Percentiles rank a stretch among this genome's conserved stretches.
These are phyloP conservation scores for Monosporascus ibericus DNA, from an alignment of 2,329 filamentous ascomycete genomes.

Conservation along the genomic window DNA sequence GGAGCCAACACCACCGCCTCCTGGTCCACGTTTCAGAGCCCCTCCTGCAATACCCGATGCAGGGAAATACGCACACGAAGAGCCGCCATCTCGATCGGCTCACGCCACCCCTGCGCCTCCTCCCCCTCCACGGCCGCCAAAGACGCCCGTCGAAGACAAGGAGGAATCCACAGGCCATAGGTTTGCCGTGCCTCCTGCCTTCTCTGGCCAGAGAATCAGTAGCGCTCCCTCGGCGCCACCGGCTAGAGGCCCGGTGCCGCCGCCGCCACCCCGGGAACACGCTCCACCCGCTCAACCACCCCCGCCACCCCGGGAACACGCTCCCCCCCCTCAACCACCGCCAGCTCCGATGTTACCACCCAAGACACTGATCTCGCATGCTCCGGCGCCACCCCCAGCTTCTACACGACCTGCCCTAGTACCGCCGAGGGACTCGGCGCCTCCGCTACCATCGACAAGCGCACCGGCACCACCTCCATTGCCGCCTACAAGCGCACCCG, in stretches of 20 bases:
- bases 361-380: conserved; percentile 26
- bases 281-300: conserved; percentile 31
- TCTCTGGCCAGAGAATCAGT: conserved; percentile 53
- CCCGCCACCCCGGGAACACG: conserved; percentile 52
- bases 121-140: conserved; percentile 62
- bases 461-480: conserved; percentile 22
- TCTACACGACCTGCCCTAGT: conserved; percentile 57
- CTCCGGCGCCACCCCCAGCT: conserved; percentile 25
- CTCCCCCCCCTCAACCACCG: conserved; percentile 29
- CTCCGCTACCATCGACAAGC: conserved; percentile 24
- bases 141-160: conserved; percentile 64
- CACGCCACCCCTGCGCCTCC: conserved; percentile 53
- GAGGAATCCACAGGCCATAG: conserved; percentile 46
- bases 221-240: conserved; percentile 71
- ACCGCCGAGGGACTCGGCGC: conserved; percentile 41
- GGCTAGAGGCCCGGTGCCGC: conserved; percentile 63
- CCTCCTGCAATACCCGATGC: conserved; percentile 87
- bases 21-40: conserved; percentile 69
- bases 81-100: conserved; percentile 35
- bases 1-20: conserved; percentile 63
- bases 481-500: conserved; percentile 37
- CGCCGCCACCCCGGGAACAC: conserved; percentile 54
- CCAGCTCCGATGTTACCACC: conserved; percentile 31
- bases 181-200: conserved; percentile 76
- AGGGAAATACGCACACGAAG: conserved; percentile 69